Evolutionary conservation across 179 eudicot genomes (phyloP).

Genomic region (Beta corolliflora): DNA sequence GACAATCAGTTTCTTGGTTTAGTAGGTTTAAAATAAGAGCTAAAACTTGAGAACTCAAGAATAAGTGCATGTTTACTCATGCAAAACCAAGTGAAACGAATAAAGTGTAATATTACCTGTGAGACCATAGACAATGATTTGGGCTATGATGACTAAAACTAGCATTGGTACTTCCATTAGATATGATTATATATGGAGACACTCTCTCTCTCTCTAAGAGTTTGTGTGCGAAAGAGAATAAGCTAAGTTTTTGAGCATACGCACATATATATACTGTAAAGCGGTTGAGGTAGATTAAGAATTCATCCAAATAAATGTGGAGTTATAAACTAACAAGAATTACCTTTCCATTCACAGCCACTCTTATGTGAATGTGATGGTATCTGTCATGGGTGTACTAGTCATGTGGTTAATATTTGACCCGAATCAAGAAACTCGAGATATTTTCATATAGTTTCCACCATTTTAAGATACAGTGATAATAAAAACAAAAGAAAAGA

Average conservation of each 20-base stretch:
- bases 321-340: background rate
- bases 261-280: background rate
- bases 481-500: too few relatives aligned
- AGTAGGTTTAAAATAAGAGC: background rate
- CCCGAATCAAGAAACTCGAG: too few relatives aligned
- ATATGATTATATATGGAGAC: background rate
- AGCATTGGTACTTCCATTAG: background rate
- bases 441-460: too few relatives aligned
- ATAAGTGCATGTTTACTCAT: background rate
- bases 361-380: background rate
- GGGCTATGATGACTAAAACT: background rate
- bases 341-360: background rate
- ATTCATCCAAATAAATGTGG: background rate
- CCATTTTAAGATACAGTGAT: too few relatives aligned
- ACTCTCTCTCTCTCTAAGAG: background rate
- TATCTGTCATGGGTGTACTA: too few relatives aligned
- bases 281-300: too few relatives aligned
- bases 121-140: background rate
- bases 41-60: background rate
- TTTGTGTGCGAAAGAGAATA: background rate
- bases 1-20: background rate
- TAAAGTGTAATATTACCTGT: background rate
- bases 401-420: too few relatives aligned
- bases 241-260: background rate
- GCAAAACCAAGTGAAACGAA: background rate